phyloP scores from a whole-genome alignment of 495 filamentous ascomycete genomes.

The Daldinia caldariorum region DNA sequence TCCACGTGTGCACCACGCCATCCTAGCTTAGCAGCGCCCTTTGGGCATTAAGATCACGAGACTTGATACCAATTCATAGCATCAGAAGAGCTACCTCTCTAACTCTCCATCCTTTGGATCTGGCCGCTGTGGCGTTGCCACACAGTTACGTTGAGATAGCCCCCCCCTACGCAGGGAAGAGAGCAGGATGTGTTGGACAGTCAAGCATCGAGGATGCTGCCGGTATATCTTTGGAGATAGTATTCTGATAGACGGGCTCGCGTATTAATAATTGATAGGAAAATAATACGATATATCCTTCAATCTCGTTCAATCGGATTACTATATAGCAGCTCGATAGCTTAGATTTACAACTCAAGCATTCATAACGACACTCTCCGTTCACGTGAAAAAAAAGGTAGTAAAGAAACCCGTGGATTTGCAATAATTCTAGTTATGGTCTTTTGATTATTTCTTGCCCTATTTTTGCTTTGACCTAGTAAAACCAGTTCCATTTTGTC shows the following conservation, averaged over 20 bases:
- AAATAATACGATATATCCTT: too few relatives aligned
- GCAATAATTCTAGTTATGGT: neutral
- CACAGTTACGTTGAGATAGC: neutral
- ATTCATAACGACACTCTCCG: too few relatives aligned
- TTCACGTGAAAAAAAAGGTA: too few relatives aligned
- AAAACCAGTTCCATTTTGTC: slow-evolving; percentile 22
- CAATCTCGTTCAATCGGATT: neutral
- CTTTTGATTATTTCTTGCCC: neutral
- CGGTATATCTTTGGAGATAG: neutral
- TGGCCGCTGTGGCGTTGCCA: neutral
- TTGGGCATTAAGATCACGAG: too few relatives aligned
- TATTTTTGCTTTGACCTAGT: slow-evolving; percentile 7
- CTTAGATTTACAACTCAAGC: too few relatives aligned
- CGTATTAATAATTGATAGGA: too few relatives aligned
- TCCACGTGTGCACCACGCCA: neutral
- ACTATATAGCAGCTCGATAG: neutral
- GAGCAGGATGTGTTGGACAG: neutral
- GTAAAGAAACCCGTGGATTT: neutral
- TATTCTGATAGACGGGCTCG: too few relatives aligned
- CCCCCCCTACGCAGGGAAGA: neutral
- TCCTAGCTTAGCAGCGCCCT: neutral
- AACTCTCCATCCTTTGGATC: too few relatives aligned
- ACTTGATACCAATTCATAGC: too few relatives aligned
- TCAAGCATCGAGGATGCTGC: neutral
- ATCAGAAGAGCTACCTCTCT: too few relatives aligned